Base-by-base conservation (phyloP, 2,329 filamentous ascomycete species). In the Stagonosporopsis cucurbitacearum region DNA sequence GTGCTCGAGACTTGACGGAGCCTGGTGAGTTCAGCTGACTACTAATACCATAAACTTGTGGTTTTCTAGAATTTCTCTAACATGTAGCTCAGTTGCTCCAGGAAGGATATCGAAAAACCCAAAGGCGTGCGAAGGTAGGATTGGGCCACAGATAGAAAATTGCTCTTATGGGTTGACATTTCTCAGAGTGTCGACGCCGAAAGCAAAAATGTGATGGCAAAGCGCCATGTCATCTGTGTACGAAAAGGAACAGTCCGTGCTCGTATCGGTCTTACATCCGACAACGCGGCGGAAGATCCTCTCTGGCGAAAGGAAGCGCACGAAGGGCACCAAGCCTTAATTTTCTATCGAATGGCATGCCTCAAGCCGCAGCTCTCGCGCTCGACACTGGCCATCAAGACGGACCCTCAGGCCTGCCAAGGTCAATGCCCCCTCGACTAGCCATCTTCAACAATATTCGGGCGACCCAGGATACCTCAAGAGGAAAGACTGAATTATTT, bases 371-470 rank as follows among this genome's bases (percentile, higher is more conserved):
- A 5, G 13, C 35, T 19, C 22, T 11, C 4, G 23, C 5, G 17
- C 5, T 33, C 6, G 4, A 3, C 8, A 15, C 2, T 12, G 15
- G 4, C 6, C 11, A 23, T 17, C 22, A 33, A 5, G n/a, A 37
- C 12, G 4, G 11, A 4, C 12, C 26, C 25, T 20, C 30, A 17
- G n/a, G 42, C 13, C 43, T 48, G 4, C 43, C 53, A 32, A 42
- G 25, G 7, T 33, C 54, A 1, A 52, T 57, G 49, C 54, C 54
- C 6, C 43, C 43, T 41, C 54, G 54, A 8, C 13, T 57, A 9
- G 30, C 37, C 7, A 57, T 57, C 8, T 57, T 57, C 33, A 57
- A 57, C 22, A 57, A 57, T 32, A 52, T 57, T 4, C 49, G 54
- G 15, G 54, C 54, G 6, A 52, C 54, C 17, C 54, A 57, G 19